Conservation (phyloP, 2,329 filamentous ascomycete genomes). For the Ceratocystis papillata region DNA sequence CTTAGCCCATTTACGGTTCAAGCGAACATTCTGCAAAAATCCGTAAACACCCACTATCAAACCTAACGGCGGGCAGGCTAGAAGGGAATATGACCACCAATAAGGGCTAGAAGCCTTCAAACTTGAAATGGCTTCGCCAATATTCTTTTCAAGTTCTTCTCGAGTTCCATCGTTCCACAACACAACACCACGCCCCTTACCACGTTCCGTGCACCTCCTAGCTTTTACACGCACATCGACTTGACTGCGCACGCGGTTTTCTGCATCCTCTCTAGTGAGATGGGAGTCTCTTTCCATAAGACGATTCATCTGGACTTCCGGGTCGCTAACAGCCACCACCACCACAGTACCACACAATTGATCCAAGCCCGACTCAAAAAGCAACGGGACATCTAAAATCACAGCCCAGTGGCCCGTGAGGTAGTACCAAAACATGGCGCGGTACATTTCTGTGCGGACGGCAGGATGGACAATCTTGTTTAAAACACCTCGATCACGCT, state of each 20-base stretch:
- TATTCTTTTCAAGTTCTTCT: conserved; percentile 55
- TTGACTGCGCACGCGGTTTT: conserved; percentile 77
- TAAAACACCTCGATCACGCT: conserved; percentile 61
- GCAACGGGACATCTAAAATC: conserved; percentile 78
- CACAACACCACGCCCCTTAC: conserved; percentile 58
- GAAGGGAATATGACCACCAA: conserved; percentile 72
- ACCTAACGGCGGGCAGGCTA: conserved; percentile 64
- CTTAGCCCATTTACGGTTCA: conserved; percentile 60
- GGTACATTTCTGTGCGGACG: conserved; percentile 73
- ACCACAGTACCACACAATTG: conserved; percentile 72
- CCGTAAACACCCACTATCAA: conserved; percentile 57
- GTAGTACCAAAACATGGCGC: conserved; percentile 60
- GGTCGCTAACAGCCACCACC: conserved; percentile 75
- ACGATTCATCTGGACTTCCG: conserved; percentile 69
- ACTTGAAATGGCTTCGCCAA: conserved; percentile 54
- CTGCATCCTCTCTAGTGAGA: conserved; percentile 72
- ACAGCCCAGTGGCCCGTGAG: conserved; percentile 73
- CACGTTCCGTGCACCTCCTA: conserved; percentile 56
- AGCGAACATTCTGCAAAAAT: conserved; percentile 57
- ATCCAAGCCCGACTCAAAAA: conserved; percentile 85
- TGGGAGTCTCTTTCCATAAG: conserved; percentile 66
- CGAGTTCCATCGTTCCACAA: conserved; percentile 80
- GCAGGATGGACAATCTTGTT: conserved; percentile 91
- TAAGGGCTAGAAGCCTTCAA: conserved; percentile 54
- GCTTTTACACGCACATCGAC: conserved; percentile 78